These are phyloP conservation scores for Ilex aquifolium DNA, from an alignment of 257 asterid species.

Conservation along the genomic window DNA sequence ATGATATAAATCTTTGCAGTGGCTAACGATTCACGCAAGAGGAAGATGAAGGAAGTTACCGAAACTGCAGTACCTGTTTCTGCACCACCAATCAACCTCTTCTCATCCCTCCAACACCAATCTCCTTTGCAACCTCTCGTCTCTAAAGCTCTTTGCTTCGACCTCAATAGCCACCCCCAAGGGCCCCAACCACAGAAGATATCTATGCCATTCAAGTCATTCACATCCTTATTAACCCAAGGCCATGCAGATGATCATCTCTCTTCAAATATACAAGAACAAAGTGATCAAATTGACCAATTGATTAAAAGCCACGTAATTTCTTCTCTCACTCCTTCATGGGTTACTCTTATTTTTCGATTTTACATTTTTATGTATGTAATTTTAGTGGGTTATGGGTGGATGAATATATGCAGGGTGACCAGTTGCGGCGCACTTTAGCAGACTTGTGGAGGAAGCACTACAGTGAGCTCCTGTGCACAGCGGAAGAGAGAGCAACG, in stretches of 20 bases:
- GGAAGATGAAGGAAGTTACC: constrained; percentile 31
- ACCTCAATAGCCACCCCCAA: not conserved
- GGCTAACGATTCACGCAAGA: constrained; percentile 17
- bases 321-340: not conserved
- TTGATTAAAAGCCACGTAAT: constrained; percentile 22
- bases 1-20: not conserved
- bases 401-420: constrained; percentile 18
- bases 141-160: not conserved
- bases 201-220: constrained; percentile 17
- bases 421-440: constrained; percentile 18
- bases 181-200: constrained; percentile 12
- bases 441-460: constrained; percentile 7
- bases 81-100: not conserved
- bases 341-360: too few species aligned
- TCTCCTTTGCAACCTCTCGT: not conserved
- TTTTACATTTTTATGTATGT: too few species aligned
- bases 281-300: constrained; percentile 12
- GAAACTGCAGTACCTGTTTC: not conserved
- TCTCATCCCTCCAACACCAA: not conserved
- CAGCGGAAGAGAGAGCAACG: constrained; percentile 13
- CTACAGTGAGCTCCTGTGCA: not conserved
- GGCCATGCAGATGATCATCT: not conserved
- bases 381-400: too few species aligned
- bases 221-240: constrained; percentile 18
- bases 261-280: not conserved